Conservation (phyloP, 805 yeast species). For the Clavispora asparagi region DNA sequence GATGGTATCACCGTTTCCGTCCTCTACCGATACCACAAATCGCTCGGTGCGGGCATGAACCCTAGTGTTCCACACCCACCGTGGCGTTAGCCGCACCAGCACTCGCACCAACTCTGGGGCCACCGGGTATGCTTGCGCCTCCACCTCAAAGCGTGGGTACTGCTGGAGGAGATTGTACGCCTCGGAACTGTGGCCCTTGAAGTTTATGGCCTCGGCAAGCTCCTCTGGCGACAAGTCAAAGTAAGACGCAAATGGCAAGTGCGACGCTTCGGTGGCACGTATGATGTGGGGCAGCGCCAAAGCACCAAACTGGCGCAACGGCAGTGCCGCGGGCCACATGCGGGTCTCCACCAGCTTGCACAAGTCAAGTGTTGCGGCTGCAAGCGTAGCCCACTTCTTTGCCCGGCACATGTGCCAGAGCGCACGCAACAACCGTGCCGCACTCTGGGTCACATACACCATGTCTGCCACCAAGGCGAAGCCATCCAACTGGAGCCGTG, state of each 20-base stretch:
- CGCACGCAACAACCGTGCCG: constrained; percentile 83
- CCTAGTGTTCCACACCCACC: constrained; percentile 70
- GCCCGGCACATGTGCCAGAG: constrained; percentile 69
- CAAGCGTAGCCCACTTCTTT: constrained; percentile 65
- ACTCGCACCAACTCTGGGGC: constrained; percentile 63
- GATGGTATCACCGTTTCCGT: constrained; percentile 73
- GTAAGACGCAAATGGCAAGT: constrained; percentile 78
- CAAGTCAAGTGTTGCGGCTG: constrained; percentile 54
- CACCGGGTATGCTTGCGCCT: constrained; percentile 68
- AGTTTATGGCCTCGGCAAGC: constrained; percentile 74
- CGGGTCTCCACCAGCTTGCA: constrained; percentile 78
- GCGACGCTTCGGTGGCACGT: constrained; percentile 70
- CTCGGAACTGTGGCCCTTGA: constrained; percentile 58
- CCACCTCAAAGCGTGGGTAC: constrained; percentile 65
- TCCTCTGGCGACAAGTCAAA: constrained; percentile 68
- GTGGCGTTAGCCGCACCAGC: constrained; percentile 61
- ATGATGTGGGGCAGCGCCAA: constrained; percentile 68
- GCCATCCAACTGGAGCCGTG: constrained; percentile 71
- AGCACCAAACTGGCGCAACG: constrained; percentile 73
- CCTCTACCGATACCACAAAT: constrained; percentile 73
- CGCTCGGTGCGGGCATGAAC: constrained; percentile 63
- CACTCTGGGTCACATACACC: constrained; percentile 89
- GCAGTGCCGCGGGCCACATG: constrained; percentile 81
- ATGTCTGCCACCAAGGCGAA: constrained; percentile 90
- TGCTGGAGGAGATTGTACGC: constrained; percentile 57